Conservation (phyloP, 2,329 filamentous ascomycete genomes). For the Nemania bipapillata region DNA sequence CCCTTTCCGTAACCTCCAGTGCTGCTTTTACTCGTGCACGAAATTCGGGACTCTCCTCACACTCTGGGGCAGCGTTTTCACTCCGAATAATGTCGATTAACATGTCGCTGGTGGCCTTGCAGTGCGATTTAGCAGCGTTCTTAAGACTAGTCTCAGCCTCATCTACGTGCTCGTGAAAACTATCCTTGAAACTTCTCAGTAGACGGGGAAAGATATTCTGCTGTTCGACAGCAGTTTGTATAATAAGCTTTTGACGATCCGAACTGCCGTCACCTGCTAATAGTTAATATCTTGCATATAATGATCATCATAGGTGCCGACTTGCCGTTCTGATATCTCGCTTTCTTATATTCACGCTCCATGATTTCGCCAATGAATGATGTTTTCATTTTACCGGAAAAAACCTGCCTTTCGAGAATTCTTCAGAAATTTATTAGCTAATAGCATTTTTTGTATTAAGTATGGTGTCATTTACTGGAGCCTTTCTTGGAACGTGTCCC, state of each 20-base stretch:
- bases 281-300: background rate
- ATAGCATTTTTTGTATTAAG: conserved; percentile 15
- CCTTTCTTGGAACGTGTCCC: conserved; percentile 43
- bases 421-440: conserved; percentile 42
- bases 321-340: conserved; percentile 52
- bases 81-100: conserved; percentile 54
- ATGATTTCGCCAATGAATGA: conserved; percentile 55
- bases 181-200: conserved; percentile 45
- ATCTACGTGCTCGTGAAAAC: conserved; percentile 38
- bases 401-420: conserved; percentile 49
- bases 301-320: background rate
- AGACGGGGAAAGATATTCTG: conserved; percentile 49
- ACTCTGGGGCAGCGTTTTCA: conserved; percentile 54
- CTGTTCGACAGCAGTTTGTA: conserved; percentile 46
- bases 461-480: conserved; percentile 20
- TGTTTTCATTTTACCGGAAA: conserved; percentile 54
- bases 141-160: conserved; percentile 43
- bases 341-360: conserved; percentile 51
- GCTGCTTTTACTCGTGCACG: conserved; percentile 48
- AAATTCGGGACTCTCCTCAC: conserved; percentile 54
- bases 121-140: conserved; percentile 37
- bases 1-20: too few species aligned
- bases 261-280: conserved; percentile 51
- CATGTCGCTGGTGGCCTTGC: conserved; percentile 46
- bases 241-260: conserved; percentile 51